Evolutionary conservation across 768 basidiomycete genomes (phyloP).

Genomic region (Amanita molliuscula): DNA sequence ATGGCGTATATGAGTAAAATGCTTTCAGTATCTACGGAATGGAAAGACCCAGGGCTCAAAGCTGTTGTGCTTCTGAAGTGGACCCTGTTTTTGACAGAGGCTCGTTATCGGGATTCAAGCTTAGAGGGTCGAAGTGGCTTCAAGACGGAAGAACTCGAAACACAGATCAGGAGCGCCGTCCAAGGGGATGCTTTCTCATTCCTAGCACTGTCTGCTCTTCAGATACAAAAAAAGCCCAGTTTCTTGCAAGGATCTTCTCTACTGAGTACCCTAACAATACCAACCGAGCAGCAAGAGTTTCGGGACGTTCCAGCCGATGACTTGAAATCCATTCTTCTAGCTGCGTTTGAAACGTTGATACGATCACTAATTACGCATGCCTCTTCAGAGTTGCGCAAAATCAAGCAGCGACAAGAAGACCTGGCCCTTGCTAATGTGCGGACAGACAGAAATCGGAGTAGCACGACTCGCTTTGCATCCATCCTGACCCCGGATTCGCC

Average conservation of each 20-base stretch:
- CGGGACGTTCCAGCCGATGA: slow-evolving; percentile 35
- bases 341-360: slow-evolving; percentile 61
- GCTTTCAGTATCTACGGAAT: slow-evolving; percentile 39
- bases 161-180: slow-evolving; percentile 73
- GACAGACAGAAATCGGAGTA: slow-evolving; percentile 47
- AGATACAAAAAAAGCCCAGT: slow-evolving; percentile 37
- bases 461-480: slow-evolving; percentile 35
- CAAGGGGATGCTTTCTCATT: slow-evolving; percentile 76
- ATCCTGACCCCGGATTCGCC: slow-evolving; percentile 31
- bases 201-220: slow-evolving; percentile 48
- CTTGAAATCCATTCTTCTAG: slow-evolving; percentile 46
- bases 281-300: slow-evolving; percentile 32
- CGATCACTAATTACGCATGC: slow-evolving; percentile 66
- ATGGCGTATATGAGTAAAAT: slow-evolving; percentile 52
- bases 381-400: slow-evolving; percentile 72
- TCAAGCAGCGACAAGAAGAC: slow-evolving; percentile 88
- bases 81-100: slow-evolving; percentile 77
- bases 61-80: slow-evolving; percentile 74
- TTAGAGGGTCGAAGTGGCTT: slow-evolving; percentile 58
- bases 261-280: slow-evolving; percentile 20
- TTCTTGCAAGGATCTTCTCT: slow-evolving; percentile 24
- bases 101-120: slow-evolving; percentile 54
- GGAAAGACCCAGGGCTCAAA: slow-evolving; percentile 65
- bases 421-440: slow-evolving; percentile 57
- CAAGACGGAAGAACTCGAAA: slow-evolving; percentile 72